Evolutionary conservation across 2,329 filamentous ascomycete genomes (phyloP), one percentile per base, ranked within the genome.

Genomic region (Xylariaceae sp.): DNA sequence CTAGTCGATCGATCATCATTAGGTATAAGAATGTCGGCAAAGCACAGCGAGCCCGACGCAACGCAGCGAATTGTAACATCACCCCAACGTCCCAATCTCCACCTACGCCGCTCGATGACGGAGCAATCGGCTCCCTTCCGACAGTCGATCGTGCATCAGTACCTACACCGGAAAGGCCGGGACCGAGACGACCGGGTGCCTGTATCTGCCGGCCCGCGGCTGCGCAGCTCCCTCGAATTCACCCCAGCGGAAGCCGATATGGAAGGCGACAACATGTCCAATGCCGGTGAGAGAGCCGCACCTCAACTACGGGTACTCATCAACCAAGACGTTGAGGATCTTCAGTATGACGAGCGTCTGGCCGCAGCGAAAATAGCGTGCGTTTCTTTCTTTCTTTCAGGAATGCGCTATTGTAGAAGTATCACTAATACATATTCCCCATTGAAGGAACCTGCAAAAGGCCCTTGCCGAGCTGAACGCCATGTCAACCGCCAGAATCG

Each of bases 401-500:
- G 23, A 30, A 37, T 34, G 15, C 17, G 42, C 39, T 17, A 11
- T 50, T 15, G 11, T 18, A 45, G 42, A 4, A 45, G 23, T 57
- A 4, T 59, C 8, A 47, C 72, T 75, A 64, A 72, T 62, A 13
- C 23, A 30, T 30, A 30, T 30, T 35, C 50, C 30, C 10, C 49
- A 30, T 56, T 53, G 35, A 64, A 85, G 83, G 60, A 79, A 78
- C 52, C 67, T 87, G 17, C 78, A 77, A 63, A 79, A 79, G 57
- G 79, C 82, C 3, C 74, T 86, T 0, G 69, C 72, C 23, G 76
- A 81, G 53, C 77, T 92, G 9, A 80, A 80, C 65, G 75, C 80
- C 37, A 80, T 86, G 70, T 88, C 88, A 18, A 79, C 84, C 57
- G 74, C 78, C 18, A 84, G 86, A 23, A 89, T 86, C 13, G 79